Conservation (phyloP, 768 basidiomycete genomes). For the Lactifluus hygrophoroides region DNA sequence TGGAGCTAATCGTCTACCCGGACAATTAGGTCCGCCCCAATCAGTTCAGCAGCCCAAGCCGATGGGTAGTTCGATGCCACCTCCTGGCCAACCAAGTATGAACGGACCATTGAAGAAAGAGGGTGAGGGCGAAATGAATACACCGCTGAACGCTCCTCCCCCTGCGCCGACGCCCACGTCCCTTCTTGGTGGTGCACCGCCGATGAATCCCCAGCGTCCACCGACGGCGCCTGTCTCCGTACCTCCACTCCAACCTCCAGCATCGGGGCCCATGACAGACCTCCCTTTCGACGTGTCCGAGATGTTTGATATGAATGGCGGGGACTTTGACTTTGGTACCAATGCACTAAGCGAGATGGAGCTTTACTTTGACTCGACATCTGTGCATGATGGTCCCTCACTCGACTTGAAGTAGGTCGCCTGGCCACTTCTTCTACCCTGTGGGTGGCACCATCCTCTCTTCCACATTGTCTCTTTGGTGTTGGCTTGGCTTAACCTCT, state of each 20-base stretch:
- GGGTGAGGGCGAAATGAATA: slow-evolving; percentile 10
- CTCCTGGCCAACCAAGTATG: slow-evolving; percentile 21
- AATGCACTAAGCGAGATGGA: not conserved
- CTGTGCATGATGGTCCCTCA: not conserved
- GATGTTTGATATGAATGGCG: not conserved
- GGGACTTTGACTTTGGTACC: slow-evolving; percentile 9
- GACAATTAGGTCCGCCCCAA: slow-evolving; percentile 10
- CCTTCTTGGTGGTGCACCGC: slow-evolving; percentile 3
- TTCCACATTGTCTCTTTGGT: not conserved
- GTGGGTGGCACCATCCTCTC: not conserved
- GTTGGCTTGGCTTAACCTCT: not conserved
- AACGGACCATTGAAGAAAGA: slow-evolving; percentile 17
- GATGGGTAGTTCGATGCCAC: slow-evolving; percentile 20
- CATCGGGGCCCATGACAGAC: not conserved
- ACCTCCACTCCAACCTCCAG: not conserved
- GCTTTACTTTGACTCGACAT: slow-evolving; percentile 5
- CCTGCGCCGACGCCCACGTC: slow-evolving; percentile 13
- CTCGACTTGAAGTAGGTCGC: slow-evolving; percentile 3
- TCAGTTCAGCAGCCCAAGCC: slow-evolving; percentile 10
- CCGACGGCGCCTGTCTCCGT: slow-evolving; percentile 8
- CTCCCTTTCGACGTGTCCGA: slow-evolving; percentile 10
- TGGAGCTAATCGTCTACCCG: slow-evolving; percentile 1
- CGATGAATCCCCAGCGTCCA: slow-evolving; percentile 14
- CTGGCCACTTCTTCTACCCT: not conserved
- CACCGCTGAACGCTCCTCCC: slow-evolving; percentile 2